A percentile compares a stretch with the other conserved stretches of the same genome.
Conservation (phyloP, 148 eudicot species). For the Persicaria tinctoria region DNA sequence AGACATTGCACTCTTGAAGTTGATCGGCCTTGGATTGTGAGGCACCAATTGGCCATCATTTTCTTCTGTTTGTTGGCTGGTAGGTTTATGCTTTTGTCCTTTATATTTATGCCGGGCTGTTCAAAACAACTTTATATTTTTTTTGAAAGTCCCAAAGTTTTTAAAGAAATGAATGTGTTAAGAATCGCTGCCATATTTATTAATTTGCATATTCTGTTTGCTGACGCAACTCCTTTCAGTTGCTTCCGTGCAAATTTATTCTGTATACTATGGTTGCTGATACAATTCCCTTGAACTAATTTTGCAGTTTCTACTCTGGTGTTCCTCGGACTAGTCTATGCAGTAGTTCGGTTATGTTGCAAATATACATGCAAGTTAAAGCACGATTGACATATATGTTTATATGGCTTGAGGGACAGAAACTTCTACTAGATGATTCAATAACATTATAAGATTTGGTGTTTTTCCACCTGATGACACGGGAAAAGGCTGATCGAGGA, state of each 20-base stretch:
- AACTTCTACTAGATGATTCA: neutral
- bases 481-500: neutral
- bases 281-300: neutral
- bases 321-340: neutral
- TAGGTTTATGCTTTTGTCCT: slow-evolving; percentile 18
- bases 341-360: neutral
- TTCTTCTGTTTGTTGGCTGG: slow-evolving; percentile 32
- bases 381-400: slow-evolving; percentile 3
- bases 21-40: slow-evolving; percentile 46
- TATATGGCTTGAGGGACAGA: neutral
- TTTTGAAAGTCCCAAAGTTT: neutral
- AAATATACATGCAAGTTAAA: slow-evolving; percentile 7
- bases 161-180: neutral
- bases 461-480: neutral
- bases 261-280: neutral
- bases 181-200: neutral
- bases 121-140: neutral
- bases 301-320: neutral
- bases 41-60: slow-evolving; percentile 45
- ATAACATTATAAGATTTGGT: neutral
- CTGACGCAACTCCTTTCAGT: neutral
- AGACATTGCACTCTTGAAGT: slow-evolving; percentile 55
- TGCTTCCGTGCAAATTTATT: neutral
- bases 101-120: neutral
- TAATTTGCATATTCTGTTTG: neutral